Conservation (phyloP, 768 basidiomycete genomes). For the Termitomyces sp. region DNA sequence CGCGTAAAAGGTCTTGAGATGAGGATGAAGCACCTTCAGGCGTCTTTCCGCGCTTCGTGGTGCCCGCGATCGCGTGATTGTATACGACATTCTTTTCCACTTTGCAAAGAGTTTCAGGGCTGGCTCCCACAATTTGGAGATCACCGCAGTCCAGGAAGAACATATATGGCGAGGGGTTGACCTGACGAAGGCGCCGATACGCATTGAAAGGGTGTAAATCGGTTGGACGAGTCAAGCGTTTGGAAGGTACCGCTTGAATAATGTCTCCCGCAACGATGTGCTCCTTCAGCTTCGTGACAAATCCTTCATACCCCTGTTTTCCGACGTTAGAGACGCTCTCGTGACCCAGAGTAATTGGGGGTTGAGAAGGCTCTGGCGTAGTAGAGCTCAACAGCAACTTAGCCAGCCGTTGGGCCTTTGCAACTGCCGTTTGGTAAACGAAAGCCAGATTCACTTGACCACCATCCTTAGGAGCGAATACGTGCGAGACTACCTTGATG, state of each 20-base stretch:
- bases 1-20: background rate
- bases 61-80: conserved; percentile 98
- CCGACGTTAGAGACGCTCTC: conserved; percentile 87
- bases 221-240: conserved; percentile 82
- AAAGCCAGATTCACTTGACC: conserved; percentile 66
- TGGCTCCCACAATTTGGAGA: conserved; percentile 94
- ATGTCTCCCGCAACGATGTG: conserved; percentile 96
- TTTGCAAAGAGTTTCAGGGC: conserved; percentile 96
- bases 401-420: conserved; percentile 78
- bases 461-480: conserved; percentile 74
- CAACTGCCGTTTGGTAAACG: conserved; percentile 83
- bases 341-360: conserved; percentile 56
- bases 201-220: conserved; percentile 94
- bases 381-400: conserved; percentile 48
- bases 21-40: conserved; percentile 58
- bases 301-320: conserved; percentile 83
- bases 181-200: conserved; percentile 86
- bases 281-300: conserved; percentile 89
- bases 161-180: conserved; percentile 99
- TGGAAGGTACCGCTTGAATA: conserved; percentile 97
- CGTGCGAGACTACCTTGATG: conserved; percentile 93
- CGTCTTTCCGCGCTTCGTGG: conserved; percentile 81
- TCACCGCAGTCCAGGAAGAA: conserved; percentile 95
- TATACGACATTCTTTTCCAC: conserved; percentile 88
- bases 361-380: conserved; percentile 64